Evolutionary conservation across 164 flowering plant species (phyloP).

Genomic region (Kingdonia uniflora): DNA sequence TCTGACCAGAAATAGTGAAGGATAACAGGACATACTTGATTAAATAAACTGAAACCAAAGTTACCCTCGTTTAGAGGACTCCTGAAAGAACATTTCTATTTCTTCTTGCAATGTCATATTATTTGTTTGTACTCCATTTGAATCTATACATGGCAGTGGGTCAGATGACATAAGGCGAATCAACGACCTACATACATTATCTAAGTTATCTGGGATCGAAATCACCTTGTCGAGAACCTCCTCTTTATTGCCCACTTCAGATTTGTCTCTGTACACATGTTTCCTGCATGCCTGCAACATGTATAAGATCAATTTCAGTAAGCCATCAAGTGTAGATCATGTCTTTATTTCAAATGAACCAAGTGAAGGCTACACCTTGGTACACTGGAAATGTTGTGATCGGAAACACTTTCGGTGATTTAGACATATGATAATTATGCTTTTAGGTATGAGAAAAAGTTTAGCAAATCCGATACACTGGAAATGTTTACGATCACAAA

Average conservation of each 20-base stretch:
- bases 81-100: slow-evolving; percentile 48
- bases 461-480: too few relatives aligned
- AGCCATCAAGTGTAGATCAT: too few relatives aligned
- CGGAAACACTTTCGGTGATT: too few relatives aligned
- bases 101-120: slow-evolving; percentile 37
- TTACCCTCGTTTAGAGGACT: slow-evolving; percentile 15
- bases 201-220: slow-evolving; percentile 24
- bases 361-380: too few relatives aligned
- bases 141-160: slow-evolving; percentile 14
- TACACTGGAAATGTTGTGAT: too few relatives aligned
- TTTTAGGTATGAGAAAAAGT: too few relatives aligned
- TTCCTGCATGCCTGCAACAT: slow-evolving; percentile 61
- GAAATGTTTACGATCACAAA: too few relatives aligned
- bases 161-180: slow-evolving; percentile 32
- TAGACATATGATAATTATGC: too few relatives aligned
- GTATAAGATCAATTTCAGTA: background rate
- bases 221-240: slow-evolving; percentile 20
- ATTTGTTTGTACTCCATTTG: slow-evolving; percentile 10
- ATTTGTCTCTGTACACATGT: slow-evolving; percentile 23
- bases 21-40: too few relatives aligned
- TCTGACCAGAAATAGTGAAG: too few relatives aligned
- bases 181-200: slow-evolving; percentile 36
- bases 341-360: too few relatives aligned
- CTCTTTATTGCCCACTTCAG: slow-evolving; percentile 17
- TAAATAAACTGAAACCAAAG: too few relatives aligned